Evolutionary conservation across 495 filamentous ascomycete genomes (phyloP).

Genomic region (Penicillium malachiteum): DNA sequence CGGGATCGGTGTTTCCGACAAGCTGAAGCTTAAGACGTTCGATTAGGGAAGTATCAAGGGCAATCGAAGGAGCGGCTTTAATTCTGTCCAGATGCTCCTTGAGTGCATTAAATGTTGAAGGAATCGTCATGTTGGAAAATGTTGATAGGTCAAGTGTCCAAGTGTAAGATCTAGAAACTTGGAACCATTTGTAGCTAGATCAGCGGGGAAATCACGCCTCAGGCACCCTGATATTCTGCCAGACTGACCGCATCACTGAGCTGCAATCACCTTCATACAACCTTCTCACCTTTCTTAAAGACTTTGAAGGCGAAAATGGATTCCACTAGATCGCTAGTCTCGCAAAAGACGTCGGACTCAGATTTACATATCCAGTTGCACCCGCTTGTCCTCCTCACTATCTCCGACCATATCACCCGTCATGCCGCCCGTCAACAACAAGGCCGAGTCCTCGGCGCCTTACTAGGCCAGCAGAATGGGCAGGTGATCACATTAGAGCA

Average conservation of each 20-base stretch:
- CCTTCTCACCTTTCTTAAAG: background rate
- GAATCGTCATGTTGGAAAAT: slow-evolving; percentile 34
- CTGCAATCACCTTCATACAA: slow-evolving; percentile 8
- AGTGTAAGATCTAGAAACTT: background rate
- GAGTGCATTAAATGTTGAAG: slow-evolving; percentile 39
- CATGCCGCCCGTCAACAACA: slow-evolving; percentile 73
- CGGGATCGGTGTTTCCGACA: slow-evolving; percentile 33
- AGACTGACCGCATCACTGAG: slow-evolving; percentile 22
- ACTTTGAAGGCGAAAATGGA: slow-evolving; percentile 22
- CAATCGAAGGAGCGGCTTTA: slow-evolving; percentile 33
- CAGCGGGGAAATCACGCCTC: background rate
- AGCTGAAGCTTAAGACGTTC: slow-evolving; percentile 45
- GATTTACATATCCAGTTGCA: slow-evolving; percentile 84
- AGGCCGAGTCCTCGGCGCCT: slow-evolving; percentile 78
- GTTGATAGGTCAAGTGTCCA: background rate
- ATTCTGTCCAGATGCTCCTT: slow-evolving; percentile 37
- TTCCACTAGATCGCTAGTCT: slow-evolving; percentile 53
- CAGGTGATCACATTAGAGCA: slow-evolving; percentile 88
- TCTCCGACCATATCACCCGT: slow-evolving; percentile 94
- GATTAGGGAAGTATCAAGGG: slow-evolving; percentile 36
- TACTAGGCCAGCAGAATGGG: slow-evolving; percentile 88
- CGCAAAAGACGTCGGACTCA: slow-evolving; percentile 68
- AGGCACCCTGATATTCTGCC: slow-evolving; percentile 1
- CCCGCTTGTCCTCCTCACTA: slow-evolving; percentile 90
- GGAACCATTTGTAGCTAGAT: background rate